Conservation (phyloP, 2,329 filamentous ascomycete genomes). For the Hypomyces perniciosus region DNA sequence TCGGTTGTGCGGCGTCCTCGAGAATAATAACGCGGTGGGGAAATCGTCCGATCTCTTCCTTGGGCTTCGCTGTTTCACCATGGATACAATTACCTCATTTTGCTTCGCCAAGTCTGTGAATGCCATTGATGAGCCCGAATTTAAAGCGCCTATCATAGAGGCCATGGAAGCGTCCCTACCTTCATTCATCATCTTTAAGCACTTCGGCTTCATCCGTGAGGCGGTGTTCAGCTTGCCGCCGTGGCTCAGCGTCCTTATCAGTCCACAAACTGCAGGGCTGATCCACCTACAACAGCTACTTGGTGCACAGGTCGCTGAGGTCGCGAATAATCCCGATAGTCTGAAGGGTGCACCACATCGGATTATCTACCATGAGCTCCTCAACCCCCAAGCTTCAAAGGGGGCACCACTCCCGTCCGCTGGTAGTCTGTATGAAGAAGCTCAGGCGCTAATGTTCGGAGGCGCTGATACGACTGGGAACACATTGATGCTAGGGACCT, state of each 20-base stretch:
- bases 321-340: background rate
- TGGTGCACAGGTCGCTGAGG: background rate
- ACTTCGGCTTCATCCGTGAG: background rate
- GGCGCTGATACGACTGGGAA: background rate
- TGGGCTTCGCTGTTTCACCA: slow-evolving; percentile 1
- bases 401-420: background rate
- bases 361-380: background rate
- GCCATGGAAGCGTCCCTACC: background rate
- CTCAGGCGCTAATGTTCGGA: background rate
- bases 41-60: background rate
- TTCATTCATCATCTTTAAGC: background rate
- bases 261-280: background rate
- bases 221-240: background rate
- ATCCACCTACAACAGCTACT: background rate
- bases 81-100: background rate
- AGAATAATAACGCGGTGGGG: background rate
- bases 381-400: background rate
- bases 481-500: background rate
- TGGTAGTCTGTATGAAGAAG: background rate
- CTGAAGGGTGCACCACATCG: background rate
- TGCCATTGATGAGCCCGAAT: background rate
- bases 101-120: background rate
- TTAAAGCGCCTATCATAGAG: background rate
- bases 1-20: background rate
- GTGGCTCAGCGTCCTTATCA: background rate